Conservation (phyloP, 257 asterid species). For the Nicotiana knightiana region DNA sequence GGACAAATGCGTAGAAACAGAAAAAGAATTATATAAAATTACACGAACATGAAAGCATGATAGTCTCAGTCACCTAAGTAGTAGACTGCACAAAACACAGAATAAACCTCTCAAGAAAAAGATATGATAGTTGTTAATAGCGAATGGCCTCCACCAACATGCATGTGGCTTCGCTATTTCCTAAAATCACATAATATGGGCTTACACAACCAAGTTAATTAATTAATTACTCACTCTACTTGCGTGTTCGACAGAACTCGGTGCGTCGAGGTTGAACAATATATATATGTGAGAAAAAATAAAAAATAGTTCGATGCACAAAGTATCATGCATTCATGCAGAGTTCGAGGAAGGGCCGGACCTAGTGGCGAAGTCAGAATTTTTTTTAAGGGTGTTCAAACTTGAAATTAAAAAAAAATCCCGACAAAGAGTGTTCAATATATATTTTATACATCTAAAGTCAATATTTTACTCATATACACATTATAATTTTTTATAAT, state of each 20-base stretch:
- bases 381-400: too few species aligned
- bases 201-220: not conserved
- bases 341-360: too few species aligned
- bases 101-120: conserved; percentile 34
- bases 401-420: too few species aligned
- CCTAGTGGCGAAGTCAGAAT: too few species aligned
- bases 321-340: too few species aligned
- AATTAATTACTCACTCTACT: too few species aligned
- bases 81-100: conserved; percentile 35
- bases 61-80: conserved; percentile 21
- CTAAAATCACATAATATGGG: not conserved
- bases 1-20: not conserved
- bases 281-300: not conserved
- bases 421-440: too few species aligned
- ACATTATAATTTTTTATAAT: too few species aligned
- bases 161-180: conserved; percentile 49
- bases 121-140: conserved; percentile 18
- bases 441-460: too few species aligned
- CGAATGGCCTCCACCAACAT: conserved; percentile 51
- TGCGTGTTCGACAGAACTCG: too few species aligned
- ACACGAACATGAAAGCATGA: conserved; percentile 44
- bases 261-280: not conserved
- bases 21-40: not conserved
- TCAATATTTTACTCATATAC: too few species aligned
- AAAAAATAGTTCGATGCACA: too few species aligned